A percentile compares a stretch with the other conserved stretches of the same genome.
Conservation (phyloP, 352 stramenopile species). For the Phytophthora niederhauseri region DNA sequence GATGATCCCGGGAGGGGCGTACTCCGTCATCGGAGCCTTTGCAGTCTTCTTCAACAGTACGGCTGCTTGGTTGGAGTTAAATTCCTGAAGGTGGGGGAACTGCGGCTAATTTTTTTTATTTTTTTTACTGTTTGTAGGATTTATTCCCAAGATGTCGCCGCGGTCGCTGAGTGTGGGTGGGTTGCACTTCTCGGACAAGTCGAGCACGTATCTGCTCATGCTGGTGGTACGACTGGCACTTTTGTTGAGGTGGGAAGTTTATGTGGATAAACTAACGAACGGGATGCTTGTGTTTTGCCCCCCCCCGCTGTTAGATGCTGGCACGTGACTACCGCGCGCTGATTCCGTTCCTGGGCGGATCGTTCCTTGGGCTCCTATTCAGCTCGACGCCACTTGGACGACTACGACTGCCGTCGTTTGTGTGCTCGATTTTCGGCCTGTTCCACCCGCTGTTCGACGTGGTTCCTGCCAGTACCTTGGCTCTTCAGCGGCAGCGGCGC, state of each 20-base stretch:
- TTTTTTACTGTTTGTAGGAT: constrained; percentile 44
- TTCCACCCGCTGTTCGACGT: constrained; percentile 84
- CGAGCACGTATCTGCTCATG: constrained; percentile 73
- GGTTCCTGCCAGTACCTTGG: constrained; percentile 63
- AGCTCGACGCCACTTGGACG: constrained; percentile 71
- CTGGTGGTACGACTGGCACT: constrained; percentile 53
- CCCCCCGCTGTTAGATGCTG: constrained; percentile 74
- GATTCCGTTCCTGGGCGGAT: constrained; percentile 64
- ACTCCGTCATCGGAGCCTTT: constrained; percentile 75
- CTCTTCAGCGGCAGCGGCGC: constrained; percentile 76
- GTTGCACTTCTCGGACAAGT: constrained; percentile 87
- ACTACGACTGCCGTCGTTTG: constrained; percentile 73
- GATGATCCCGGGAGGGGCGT: constrained; percentile 63
- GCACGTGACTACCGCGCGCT: constrained; percentile 61
- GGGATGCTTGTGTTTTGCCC: background rate
- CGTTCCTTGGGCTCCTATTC: constrained; percentile 69
- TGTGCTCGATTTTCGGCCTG: constrained; percentile 68
- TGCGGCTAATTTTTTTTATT: background rate
- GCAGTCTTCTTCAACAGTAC: constrained; percentile 82
- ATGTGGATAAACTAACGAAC: background rate
- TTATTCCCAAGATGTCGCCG: constrained; percentile 76
- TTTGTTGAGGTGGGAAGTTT: background rate
- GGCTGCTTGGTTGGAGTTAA: constrained; percentile 13
- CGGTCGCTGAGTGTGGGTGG: constrained; percentile 63
- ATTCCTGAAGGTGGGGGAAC: background rate